These are phyloP conservation scores for Sclerotiophoma versabilis DNA, from an alignment of 2,329 filamentous ascomycete species.

Conservation along the genomic window DNA sequence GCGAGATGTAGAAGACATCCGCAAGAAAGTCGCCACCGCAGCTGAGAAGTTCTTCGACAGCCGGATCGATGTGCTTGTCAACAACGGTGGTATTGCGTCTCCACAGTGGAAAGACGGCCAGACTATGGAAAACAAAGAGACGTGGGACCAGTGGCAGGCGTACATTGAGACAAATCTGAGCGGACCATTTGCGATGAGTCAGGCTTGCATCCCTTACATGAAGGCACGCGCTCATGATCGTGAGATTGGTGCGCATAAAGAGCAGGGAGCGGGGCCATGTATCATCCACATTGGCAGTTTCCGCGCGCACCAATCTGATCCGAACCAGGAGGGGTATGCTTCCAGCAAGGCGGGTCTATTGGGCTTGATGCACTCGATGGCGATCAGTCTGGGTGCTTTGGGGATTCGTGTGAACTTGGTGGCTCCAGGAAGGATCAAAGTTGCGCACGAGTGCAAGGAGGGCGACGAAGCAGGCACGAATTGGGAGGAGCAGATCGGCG, in stretches of 20 bases:
- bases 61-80: slow-evolving; percentile 50
- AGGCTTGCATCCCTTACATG: slow-evolving; percentile 59
- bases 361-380: slow-evolving; percentile 60
- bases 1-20: slow-evolving; percentile 52
- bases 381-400: slow-evolving; percentile 54
- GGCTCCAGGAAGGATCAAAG: slow-evolving; percentile 57
- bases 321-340: slow-evolving; percentile 60
- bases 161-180: slow-evolving; percentile 59
- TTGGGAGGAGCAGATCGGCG: slow-evolving; percentile 48
- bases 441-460: slow-evolving; percentile 55
- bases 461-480: slow-evolving; percentile 53
- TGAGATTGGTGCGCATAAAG: slow-evolving; percentile 36
- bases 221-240: slow-evolving; percentile 41
- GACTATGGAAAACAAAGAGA: slow-evolving; percentile 55
- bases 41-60: slow-evolving; percentile 53
- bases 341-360: slow-evolving; percentile 61
- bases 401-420: slow-evolving; percentile 59
- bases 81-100: slow-evolving; percentile 47
- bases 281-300: slow-evolving; percentile 58
- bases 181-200: slow-evolving; percentile 55
- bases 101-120: slow-evolving; percentile 54
- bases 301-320: slow-evolving; percentile 55
- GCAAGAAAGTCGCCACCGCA: slow-evolving; percentile 50
- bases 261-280: slow-evolving; percentile 50
- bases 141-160: slow-evolving; percentile 56